Evolutionary conservation across 805 yeast species (phyloP), one percentile per base, ranked within the genome.

Genomic region (Jamesozyma piceae): DNA sequence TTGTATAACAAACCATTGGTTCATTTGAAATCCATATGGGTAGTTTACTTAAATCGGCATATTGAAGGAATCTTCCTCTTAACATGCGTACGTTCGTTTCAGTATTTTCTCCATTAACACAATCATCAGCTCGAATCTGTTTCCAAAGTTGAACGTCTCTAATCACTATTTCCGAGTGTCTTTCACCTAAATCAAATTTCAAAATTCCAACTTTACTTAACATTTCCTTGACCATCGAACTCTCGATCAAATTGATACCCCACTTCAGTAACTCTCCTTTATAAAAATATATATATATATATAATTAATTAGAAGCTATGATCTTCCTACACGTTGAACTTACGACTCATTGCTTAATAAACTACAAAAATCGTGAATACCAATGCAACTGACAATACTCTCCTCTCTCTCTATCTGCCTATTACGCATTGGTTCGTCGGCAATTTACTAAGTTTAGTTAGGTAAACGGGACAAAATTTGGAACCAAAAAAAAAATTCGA

Each of bases 61-160:
- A 57, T 20, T 47, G 49, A 3, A 52, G 13, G 34, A 53, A 52
- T 5, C 42, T 28, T 3, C 57, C 60, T 19, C 39, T 52, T 17
- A 43, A 30, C n/a, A 28, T 21, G 8, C 37, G 33, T 11, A 22
- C 21, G n/a, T 14, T 17, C 14, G 27, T n/a, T 15, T 30, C 29
- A 13, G 10, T 39, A n/a, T 27, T 24, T 5, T 18, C 20, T 5
- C n/a, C 41, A 11, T 14, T 38, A 9, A 35, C 46, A 5, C 22
- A 43, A 0, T 45, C 41, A n/a, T n/a, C n/a, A n/a, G n/a, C n/a
- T n/a, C n/a, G n/a, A n/a, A n/a, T n/a, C n/a, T n/a, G n/a, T 4
- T 38, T 21, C 62, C 64, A 58, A 35, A 60, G 37, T 29, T 59
- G 63, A 4, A 59, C 50, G 43, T 60, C 63, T 29, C 53, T 42